These are phyloP conservation scores for Cryptococcus sp. DNA, from an alignment of 1,284 basidiomycete genomes.

Conservation along the genomic window DNA sequence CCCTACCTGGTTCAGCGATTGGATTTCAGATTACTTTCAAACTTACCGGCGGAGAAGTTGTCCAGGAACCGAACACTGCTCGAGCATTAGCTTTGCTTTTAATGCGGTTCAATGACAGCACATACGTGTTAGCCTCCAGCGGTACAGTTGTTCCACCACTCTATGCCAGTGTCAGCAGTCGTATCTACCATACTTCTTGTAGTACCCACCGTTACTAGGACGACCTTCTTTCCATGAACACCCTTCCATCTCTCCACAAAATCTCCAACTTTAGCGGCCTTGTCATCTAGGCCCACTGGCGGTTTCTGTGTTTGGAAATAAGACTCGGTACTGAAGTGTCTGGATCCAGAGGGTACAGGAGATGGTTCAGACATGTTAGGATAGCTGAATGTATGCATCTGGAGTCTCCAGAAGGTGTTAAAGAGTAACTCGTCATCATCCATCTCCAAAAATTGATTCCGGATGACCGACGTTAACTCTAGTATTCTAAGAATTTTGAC, in stretches of 20 bases:
- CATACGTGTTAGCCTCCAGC: conserved; percentile 93
- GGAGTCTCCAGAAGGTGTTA: background rate
- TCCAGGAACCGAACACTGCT: conserved; percentile 91
- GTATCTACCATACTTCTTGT: too few relatives aligned
- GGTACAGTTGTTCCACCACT: conserved; percentile 95
- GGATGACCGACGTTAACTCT: too few relatives aligned
- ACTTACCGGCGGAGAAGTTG: conserved; percentile 92
- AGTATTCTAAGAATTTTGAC: too few relatives aligned
- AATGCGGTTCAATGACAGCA: conserved; percentile 12
- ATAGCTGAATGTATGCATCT: background rate
- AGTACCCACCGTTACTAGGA: conserved; percentile 80
- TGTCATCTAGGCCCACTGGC: conserved; percentile 63
- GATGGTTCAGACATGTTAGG: background rate
- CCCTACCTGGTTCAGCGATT: conserved; percentile 52
- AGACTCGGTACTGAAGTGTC: conserved; percentile 68
- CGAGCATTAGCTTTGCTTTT: background rate
- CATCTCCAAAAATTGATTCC: background rate
- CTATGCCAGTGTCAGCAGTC: conserved; percentile 48
- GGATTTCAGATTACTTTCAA: background rate
- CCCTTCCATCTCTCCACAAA: conserved; percentile 68
- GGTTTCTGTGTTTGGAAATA: conserved; percentile 81
- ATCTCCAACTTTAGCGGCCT: conserved; percentile 58
- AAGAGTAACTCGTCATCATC: background rate
- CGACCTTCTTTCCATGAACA: conserved; percentile 66
- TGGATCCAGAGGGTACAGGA: background rate